phyloP scores from a whole-genome alignment of 805 yeast species.

The Komagataella pseudopastoris region DNA sequence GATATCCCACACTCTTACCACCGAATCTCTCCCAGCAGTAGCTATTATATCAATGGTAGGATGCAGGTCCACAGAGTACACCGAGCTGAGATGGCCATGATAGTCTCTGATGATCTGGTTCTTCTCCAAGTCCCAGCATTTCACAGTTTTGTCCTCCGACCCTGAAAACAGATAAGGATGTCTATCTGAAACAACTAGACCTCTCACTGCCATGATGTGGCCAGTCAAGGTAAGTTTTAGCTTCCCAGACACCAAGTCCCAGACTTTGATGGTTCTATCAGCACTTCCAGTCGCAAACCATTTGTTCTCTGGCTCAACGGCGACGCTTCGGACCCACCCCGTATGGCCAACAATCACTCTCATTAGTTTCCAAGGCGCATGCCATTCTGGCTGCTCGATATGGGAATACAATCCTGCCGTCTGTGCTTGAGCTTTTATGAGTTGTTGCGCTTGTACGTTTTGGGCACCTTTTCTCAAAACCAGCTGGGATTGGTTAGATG shows the following conservation, averaged over 20 bases:
- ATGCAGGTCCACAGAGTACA: constrained; percentile 72
- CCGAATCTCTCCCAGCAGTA: constrained; percentile 83
- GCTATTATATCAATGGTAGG: constrained; percentile 77
- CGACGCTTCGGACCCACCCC: constrained; percentile 84
- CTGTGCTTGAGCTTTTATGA: neutral
- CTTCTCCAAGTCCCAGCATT: constrained; percentile 93
- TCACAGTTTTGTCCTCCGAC: constrained; percentile 84
- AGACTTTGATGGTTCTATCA: constrained; percentile 78
- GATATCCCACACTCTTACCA: constrained; percentile 88
- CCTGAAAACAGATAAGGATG: constrained; percentile 87
- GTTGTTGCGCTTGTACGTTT: neutral
- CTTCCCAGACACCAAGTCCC: constrained; percentile 72
- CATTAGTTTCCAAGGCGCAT: constrained; percentile 58
- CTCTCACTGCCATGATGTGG: constrained; percentile 81
- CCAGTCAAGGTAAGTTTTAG: constrained; percentile 74
- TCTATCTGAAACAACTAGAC: constrained; percentile 53
- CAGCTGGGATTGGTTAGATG: neutral
- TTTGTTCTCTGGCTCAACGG: constrained; percentile 74
- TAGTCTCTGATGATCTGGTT: constrained; percentile 74
- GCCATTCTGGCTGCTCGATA: constrained; percentile 22
- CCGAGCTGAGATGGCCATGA: constrained; percentile 90
- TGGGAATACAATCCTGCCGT: neutral
- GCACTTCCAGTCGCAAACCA: constrained; percentile 91
- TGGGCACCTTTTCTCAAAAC: neutral
- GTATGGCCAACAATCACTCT: constrained; percentile 77